Percentiles rank a stretch among this genome's conserved stretches.
Evolutionary conservation across 768 basidiomycete genomes (phyloP).

Genomic region (Rhodocollybia butyracea): DNA sequence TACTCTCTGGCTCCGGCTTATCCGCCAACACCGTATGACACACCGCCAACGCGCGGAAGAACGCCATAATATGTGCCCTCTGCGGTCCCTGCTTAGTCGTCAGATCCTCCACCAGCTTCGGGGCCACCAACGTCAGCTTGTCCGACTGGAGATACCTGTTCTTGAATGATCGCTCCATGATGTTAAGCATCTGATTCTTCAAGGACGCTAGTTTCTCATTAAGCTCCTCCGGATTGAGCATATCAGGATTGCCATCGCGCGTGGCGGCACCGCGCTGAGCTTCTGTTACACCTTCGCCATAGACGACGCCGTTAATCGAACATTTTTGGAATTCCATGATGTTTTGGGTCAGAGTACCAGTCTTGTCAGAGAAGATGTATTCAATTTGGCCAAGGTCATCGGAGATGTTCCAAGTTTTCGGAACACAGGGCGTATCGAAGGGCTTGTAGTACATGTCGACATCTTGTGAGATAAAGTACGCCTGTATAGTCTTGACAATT

Average conservation of each 20-base stretch:
- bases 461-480: slow-evolving; percentile 95
- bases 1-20: slow-evolving; percentile 53
- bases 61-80: slow-evolving; percentile 65
- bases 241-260: slow-evolving; percentile 68
- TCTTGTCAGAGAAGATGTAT: slow-evolving; percentile 89
- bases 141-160: slow-evolving; percentile 82
- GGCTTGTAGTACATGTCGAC: slow-evolving; percentile 93
- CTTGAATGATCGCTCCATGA: slow-evolving; percentile 77
- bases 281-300: slow-evolving; percentile 95
- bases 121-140: slow-evolving; percentile 85
- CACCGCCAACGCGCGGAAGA: slow-evolving; percentile 93
- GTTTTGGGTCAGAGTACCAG: slow-evolving; percentile 96
- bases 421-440: slow-evolving; percentile 84
- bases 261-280: slow-evolving; percentile 91
- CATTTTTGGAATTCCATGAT: slow-evolving; percentile 99
- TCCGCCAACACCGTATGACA: slow-evolving; percentile 93
- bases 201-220: slow-evolving; percentile 57
- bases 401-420: slow-evolving; percentile 98
- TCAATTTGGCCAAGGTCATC: slow-evolving; percentile 99
- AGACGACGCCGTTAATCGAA: slow-evolving; percentile 77
- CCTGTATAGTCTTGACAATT: slow-evolving; percentile 97
- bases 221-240: slow-evolving; percentile 69
- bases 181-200: slow-evolving; percentile 74
- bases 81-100: slow-evolving; percentile 58
- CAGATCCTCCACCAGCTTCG: slow-evolving; percentile 78